Conservation (phyloP, 2,329 filamentous ascomycete genomes). For the Coniochaeta pulveracea region DNA sequence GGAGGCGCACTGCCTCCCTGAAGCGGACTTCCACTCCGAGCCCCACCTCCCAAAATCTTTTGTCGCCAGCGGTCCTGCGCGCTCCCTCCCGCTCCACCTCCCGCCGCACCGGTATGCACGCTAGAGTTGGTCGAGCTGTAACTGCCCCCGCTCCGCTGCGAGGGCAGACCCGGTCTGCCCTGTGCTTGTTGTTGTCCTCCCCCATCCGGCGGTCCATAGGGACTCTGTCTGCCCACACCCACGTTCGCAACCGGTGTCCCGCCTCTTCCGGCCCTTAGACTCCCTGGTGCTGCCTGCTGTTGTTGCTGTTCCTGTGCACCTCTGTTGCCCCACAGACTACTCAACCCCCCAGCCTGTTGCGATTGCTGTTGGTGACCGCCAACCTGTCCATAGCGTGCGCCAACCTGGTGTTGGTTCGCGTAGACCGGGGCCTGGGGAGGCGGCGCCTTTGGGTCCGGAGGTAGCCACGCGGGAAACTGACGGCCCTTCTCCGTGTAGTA, state of each 20-base stretch:
- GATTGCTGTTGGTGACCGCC: slow-evolving; percentile 8
- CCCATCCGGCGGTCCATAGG: slow-evolving; percentile 13
- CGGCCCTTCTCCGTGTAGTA: slow-evolving; percentile 88
- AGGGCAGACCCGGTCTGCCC: slow-evolving; percentile 55
- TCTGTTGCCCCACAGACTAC: slow-evolving; percentile 45
- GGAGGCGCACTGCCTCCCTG: slow-evolving; percentile 29
- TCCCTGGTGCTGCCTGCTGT: slow-evolving; percentile 23
- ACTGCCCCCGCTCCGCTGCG: slow-evolving; percentile 64
- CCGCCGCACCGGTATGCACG: no score
- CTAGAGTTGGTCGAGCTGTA: slow-evolving; percentile 35
- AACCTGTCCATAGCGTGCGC: slow-evolving; percentile 38
- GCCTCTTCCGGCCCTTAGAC: slow-evolving; percentile 23
- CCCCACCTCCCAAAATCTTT: slow-evolving; percentile 58
- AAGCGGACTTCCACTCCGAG: slow-evolving; percentile 45
- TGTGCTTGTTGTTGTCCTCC: slow-evolving; percentile 15
- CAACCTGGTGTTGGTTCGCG: slow-evolving; percentile 36
- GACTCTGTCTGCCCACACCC: slow-evolving; percentile 16
- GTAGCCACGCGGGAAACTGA: slow-evolving; percentile 75
- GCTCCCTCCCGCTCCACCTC: slow-evolving; percentile 32
- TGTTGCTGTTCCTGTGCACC: neutral
- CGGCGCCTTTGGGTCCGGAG: slow-evolving; percentile 73
- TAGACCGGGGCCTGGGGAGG: slow-evolving; percentile 41
- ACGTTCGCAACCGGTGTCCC: slow-evolving; percentile 2
- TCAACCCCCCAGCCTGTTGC: slow-evolving; percentile 23
- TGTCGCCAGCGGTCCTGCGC: slow-evolving; percentile 79